Base-by-base conservation (phyloP, 257 asterid species). In the Pogostemon cablin region DNA sequence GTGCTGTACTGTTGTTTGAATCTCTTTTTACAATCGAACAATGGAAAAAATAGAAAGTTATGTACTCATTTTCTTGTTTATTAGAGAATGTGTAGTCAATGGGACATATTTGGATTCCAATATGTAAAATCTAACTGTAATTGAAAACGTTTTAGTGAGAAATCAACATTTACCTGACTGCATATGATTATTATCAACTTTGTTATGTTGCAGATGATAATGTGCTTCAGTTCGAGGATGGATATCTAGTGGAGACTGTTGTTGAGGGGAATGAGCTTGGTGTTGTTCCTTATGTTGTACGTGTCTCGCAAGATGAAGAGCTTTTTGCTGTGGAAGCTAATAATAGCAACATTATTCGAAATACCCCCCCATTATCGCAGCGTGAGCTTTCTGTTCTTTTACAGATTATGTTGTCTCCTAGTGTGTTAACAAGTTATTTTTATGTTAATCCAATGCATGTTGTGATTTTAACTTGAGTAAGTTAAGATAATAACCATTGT, bases 251-350 rank as follows among this genome's bases (percentile, higher is more conserved):
- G 32, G 98, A 95, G 77, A 95, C 98, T 62, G 92, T 91, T 77
- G 97, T 88, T 12, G 92, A 84, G 75, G 99, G 98, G 74, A 91
- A 84, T 74, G 98, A 90, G 34, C 93, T 91, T 20, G 99, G 99
- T 54, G 86, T 86, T 64, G 85, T 86, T 75, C 99, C 99, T 0
- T 77, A 89, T 72, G 78, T 83, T 12, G 82, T 91, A n/a, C 95
- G 88, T 0, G 85, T 88, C 40, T 91, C 97, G 3, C 93, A 82
- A 62, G 99, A 95, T 47, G 99, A 98, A 7, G 99, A 95, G 65
- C 95, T 95, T 37, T 89, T 85, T 73, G 98, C 98, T 53, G 99
- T 95, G 46, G 97, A 91, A 85, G 89, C 95, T 25, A 84, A 75
- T 72, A 91, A 90, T 78, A 95, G 95, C 82, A 95, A 95, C 67